These are phyloP conservation scores for Apiospora phragmitis DNA, from an alignment of 2,329 filamentous ascomycete genomes.

Conservation along the genomic window DNA sequence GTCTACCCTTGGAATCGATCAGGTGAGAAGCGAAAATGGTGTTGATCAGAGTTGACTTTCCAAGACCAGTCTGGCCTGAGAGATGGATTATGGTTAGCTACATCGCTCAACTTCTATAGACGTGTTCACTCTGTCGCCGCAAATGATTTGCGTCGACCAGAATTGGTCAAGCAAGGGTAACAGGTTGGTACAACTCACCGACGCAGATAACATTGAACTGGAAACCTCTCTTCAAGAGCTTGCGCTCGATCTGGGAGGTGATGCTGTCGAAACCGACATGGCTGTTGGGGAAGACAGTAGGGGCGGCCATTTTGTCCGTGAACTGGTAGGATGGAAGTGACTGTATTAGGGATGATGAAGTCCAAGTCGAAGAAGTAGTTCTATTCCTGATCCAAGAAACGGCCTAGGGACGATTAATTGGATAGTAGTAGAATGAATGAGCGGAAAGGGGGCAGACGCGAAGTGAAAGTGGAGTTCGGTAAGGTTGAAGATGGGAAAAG, in stretches of 20 bases:
- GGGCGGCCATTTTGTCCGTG: conserved; percentile 61
- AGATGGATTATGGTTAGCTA: conserved; percentile 34
- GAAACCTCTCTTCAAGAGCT: conserved; percentile 98
- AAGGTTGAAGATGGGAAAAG: conserved; percentile 19
- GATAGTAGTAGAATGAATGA: conserved; percentile 25
- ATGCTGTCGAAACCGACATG: conserved; percentile 99
- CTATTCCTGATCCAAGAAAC: conserved; percentile 40
- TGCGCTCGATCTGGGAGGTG: conserved; percentile 98
- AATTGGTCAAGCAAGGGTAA: conserved; percentile 8
- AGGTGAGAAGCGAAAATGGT: conserved; percentile 99
- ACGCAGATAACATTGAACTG: conserved; percentile 99
- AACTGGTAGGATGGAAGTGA: neutral
- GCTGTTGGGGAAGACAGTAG: conserved; percentile 84
- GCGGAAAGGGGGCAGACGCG: conserved; percentile 23
- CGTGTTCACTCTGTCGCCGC: conserved; percentile 13
- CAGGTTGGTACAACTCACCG: conserved; percentile 63
- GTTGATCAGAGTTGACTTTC: conserved; percentile 99
- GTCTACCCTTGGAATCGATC: conserved; percentile 96
- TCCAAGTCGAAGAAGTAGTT: conserved; percentile 27
- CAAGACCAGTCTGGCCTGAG: conserved; percentile 93
- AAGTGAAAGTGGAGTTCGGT: conserved; percentile 15
- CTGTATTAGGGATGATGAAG: conserved; percentile 24
- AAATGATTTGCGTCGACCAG: conserved; percentile 10
- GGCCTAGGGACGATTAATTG: conserved; percentile 28
- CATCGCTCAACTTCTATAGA: conserved; percentile 13